Evolutionary conservation across 805 yeast genomes (phyloP).

Genomic region (Lachancea thermotolerans): DNA sequence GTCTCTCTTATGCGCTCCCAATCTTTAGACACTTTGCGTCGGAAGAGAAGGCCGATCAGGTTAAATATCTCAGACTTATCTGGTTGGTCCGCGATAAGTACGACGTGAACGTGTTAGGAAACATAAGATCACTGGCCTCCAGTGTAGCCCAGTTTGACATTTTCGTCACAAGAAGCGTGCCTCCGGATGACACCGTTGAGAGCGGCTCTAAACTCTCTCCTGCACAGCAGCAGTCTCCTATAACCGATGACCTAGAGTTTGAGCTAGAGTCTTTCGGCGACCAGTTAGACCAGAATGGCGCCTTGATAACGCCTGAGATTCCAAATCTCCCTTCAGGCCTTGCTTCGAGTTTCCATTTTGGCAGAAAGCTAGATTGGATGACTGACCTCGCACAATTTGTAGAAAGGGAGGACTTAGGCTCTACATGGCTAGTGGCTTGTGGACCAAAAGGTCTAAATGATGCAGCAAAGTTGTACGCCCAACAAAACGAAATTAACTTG

Average conservation of each 20-base stretch:
- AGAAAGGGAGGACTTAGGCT: conserved; percentile 11
- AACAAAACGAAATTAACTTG: conserved; percentile 15
- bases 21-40: conserved; percentile 37
- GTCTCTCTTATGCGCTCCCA: conserved; percentile 58
- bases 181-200: conserved; percentile 7
- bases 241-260: conserved; percentile 15
- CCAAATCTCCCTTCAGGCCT: conserved; percentile 6
- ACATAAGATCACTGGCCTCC: not conserved
- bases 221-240: not conserved
- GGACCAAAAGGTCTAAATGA: conserved; percentile 25
- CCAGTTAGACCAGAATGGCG: conserved; percentile 17
- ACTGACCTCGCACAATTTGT: conserved; percentile 20
- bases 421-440: conserved; percentile 27
- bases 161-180: conserved; percentile 7
- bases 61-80: conserved; percentile 34
- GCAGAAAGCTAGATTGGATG: conserved; percentile 25
- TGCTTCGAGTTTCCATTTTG: conserved; percentile 15
- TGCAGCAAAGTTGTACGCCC: conserved; percentile 18
- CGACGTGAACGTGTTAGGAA: conserved; percentile 42
- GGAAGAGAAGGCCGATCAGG: conserved; percentile 17
- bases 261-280: conserved; percentile 13
- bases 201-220: not conserved
- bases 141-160: conserved; percentile 4
- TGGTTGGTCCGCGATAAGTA: conserved; percentile 48
- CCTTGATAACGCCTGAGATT: conserved; percentile 4